A percentile compares a stretch with the other conserved stretches of the same genome.
These are phyloP conservation scores for Russula olivacea DNA, from an alignment of 768 basidiomycete genomes.

Conservation along the genomic window DNA sequence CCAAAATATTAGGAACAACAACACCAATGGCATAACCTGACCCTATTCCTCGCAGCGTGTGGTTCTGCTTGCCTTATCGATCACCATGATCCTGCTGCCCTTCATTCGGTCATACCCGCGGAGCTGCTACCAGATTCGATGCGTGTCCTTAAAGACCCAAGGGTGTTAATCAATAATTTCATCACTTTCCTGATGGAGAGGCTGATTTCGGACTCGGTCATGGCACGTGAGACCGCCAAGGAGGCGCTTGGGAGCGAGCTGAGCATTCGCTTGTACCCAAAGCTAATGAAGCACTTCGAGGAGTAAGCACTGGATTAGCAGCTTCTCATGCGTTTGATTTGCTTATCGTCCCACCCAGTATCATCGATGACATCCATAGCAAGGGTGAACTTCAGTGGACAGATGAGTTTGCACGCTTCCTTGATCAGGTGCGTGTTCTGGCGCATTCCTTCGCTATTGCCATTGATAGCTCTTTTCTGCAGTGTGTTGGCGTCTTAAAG, in stretches of 20 bases:
- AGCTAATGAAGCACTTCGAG: conserved; percentile 64
- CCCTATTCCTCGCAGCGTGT: conserved; percentile 69
- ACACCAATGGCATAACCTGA: conserved; percentile 81
- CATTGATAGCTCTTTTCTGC: conserved; percentile 8
- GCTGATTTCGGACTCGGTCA: conserved; percentile 54
- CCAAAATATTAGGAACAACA: conserved; percentile 55
- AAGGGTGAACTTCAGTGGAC: conserved; percentile 40
- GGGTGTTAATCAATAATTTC: conserved; percentile 56
- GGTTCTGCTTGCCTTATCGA: conserved; percentile 60
- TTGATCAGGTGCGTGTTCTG: conserved; percentile 59
- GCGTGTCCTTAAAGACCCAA: conserved; percentile 55
- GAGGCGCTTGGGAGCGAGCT: conserved; percentile 80
- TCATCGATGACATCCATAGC: conserved; percentile 48
- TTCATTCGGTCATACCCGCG: conserved; percentile 49
- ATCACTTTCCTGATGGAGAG: conserved; percentile 63
- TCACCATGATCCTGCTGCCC: conserved; percentile 42
- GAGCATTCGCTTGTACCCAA: conserved; percentile 59
- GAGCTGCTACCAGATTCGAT: conserved; percentile 65
- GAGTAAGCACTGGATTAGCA: conserved; percentile 44
- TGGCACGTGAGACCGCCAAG: conserved; percentile 70
- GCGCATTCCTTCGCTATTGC: neutral
- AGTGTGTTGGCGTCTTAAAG: conserved; percentile 74
- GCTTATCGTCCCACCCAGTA: conserved; percentile 32
- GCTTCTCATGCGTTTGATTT: neutral
- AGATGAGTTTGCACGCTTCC: conserved; percentile 46